Percentiles rank a stretch among this genome's conserved stretches.
These are phyloP conservation scores for Clarkia xantiana DNA, from an alignment of 345 rosid genomes.

Conservation along the genomic window DNA sequence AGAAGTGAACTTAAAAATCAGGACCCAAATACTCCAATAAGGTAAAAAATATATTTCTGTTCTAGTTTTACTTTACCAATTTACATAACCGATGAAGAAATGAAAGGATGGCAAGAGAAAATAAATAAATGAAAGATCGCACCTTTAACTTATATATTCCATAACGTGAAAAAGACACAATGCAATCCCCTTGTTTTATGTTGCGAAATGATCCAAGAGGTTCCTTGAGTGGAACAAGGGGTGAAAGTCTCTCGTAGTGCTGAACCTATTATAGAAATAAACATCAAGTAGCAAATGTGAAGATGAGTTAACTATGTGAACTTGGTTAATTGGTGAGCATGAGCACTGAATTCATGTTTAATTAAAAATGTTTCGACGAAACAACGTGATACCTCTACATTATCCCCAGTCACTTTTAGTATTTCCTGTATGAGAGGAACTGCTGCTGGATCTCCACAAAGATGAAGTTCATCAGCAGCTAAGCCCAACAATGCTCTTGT, in stretches of 20 bases:
- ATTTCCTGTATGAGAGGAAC: constrained; percentile 75
- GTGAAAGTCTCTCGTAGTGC: constrained; percentile 69
- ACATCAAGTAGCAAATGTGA: neutral
- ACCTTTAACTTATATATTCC: constrained; percentile 63
- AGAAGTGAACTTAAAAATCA: neutral
- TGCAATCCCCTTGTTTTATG: constrained; percentile 64
- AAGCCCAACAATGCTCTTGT: constrained; percentile 86
- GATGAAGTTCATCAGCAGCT: constrained; percentile 76
- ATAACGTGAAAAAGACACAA: constrained; percentile 74
- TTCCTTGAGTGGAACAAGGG: constrained; percentile 47
- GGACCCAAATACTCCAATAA: neutral
- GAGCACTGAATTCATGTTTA: too few species aligned
- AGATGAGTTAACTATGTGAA: neutral
- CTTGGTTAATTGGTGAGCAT: neutral
- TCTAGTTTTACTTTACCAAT: too few species aligned
- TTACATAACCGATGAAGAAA: neutral
- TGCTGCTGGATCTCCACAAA: constrained; percentile 88
- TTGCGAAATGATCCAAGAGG: constrained; percentile 53
- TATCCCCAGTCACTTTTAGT: constrained; percentile 64
- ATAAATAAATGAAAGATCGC: constrained; percentile 9
- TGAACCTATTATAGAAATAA: constrained; percentile 32
- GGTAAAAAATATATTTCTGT: neutral
- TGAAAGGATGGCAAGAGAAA: neutral
- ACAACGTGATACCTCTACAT: constrained; percentile 39
- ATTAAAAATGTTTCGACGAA: neutral